phyloP scores from a whole-genome alignment of 441 rosid genomes.

The Flueggea neowawraea region DNA sequence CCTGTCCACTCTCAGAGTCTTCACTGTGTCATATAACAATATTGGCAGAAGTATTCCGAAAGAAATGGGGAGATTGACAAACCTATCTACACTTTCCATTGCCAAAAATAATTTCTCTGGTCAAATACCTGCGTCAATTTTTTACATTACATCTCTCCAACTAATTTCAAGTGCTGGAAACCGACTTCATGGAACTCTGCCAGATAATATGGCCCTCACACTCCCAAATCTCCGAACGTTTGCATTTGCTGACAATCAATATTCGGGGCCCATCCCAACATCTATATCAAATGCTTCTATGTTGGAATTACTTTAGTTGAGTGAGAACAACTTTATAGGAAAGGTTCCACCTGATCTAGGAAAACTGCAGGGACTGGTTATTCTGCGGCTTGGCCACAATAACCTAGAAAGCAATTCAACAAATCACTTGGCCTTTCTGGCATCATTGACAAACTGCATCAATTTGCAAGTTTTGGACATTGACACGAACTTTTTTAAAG shows the following conservation, averaged over 20 bases:
- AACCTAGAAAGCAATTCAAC: neutral
- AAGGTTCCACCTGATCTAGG: neutral
- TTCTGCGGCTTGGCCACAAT: neutral
- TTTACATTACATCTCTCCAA: neutral
- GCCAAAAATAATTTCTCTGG: slow-evolving; percentile 3
- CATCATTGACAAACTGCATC: neutral
- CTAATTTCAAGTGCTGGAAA: neutral
- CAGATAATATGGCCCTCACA: slow-evolving; percentile 1
- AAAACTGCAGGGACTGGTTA: neutral
- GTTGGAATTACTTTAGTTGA: neutral
- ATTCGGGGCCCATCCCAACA: too few species aligned
- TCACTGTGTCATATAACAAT: neutral
- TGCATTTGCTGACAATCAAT: neutral
- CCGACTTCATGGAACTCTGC: slow-evolving; percentile 3
- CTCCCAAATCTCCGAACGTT: neutral
- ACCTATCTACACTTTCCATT: neutral
- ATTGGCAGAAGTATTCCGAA: slow-evolving; percentile 10
- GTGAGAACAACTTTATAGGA: neutral
- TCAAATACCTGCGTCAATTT: slow-evolving; percentile 1
- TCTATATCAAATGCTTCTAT: too few species aligned
- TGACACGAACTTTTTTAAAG: neutral
- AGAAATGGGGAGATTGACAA: neutral
- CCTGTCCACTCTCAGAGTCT: neutral
- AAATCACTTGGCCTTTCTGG: neutral
- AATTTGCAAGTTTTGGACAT: neutral